A percentile compares a stretch with the other conserved stretches of the same genome.
Evolutionary conservation across 2,329 filamentous ascomycete genomes (phyloP).

Genomic region (Calonectria fujianensis): DNA sequence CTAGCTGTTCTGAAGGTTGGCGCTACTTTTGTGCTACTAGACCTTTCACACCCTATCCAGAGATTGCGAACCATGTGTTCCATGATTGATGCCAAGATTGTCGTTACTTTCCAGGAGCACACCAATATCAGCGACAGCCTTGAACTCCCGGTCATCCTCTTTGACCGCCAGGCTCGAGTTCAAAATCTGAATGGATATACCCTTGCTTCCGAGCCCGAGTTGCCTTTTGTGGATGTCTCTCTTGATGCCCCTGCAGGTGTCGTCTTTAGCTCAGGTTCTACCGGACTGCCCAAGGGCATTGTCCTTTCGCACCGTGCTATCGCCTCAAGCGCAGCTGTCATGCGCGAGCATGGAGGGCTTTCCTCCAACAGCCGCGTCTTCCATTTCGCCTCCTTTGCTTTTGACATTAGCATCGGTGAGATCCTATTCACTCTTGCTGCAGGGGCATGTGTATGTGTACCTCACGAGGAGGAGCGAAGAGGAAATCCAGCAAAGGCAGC

Average conservation of each 20-base stretch:
- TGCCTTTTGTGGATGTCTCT: background rate
- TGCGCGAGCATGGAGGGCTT: conserved; percentile 9
- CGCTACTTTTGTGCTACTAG: background rate
- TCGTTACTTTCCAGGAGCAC: conserved; percentile 10
- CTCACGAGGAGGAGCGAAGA: conserved; percentile 9
- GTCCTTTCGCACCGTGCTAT: conserved; percentile 14
- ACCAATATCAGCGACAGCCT: background rate
- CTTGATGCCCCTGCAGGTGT: conserved; percentile 1
- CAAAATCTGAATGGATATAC: no score
- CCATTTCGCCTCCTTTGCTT: conserved; percentile 4
- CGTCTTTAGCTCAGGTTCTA: conserved; percentile 15
- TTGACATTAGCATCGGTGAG: conserved; percentile 16
- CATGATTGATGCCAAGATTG: background rate
- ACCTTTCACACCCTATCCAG: conserved; percentile 4
- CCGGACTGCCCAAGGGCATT: conserved; percentile 5
- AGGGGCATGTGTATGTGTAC: conserved; percentile 9
- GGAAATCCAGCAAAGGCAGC: conserved; percentile 17
- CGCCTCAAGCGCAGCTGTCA: conserved; percentile 12
- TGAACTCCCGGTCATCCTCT: background rate
- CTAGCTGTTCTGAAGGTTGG: conserved; percentile 8
- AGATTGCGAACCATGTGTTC: conserved; percentile 11
- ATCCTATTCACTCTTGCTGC: conserved; percentile 9
- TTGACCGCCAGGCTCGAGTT: background rate
- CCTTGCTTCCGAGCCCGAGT: background rate
- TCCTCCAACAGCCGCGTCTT: background rate